Evolutionary conservation across 2,329 filamentous ascomycete species (phyloP), one percentile per base, ranked within the genome.

Genomic region (Coniella lustricola): DNA sequence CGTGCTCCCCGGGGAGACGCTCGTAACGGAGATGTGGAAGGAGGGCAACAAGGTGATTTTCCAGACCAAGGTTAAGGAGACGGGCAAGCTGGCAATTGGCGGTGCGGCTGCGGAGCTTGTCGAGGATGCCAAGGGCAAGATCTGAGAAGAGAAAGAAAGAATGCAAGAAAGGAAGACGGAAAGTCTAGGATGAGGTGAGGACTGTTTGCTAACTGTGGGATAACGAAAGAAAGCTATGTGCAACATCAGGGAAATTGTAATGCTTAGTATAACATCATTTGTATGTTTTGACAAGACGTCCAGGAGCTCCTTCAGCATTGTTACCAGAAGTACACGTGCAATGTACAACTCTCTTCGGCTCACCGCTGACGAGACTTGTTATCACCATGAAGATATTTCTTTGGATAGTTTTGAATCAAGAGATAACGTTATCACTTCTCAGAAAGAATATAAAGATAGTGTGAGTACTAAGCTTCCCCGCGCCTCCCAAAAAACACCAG

Each of bases 21-120:
- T 95, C 49, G 77, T 87, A 54, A 95, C 89, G 7, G 89, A 95
- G 75, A 91, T 94, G 87, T 95, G 90, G 90, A 90, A 86, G 72
- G 88, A 94, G 60, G 84, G 82, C 42, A 78, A 77, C 60, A 83
- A 79, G 64, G 77, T 95, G 48, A 69, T 90, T 54, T 95, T 95
- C 77, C 88, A 94, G 76, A 79, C 81, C 48, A 90, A 82, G 68
- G 88, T 95, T 55, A 89, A 90, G 71, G 90, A 95, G 77, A 95
- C 90, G 47, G 90, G 90, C 60, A 95, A 94, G 77, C 72, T 87
- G 59, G 87, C 85, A 52, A 94, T 95, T 64, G 81, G 81, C 21
- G 87, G 85, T 17, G 90, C 83, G 5, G 90, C 85, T 25, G 88
- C 80, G 2, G 89, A 95, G 74, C 72, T 95, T 57, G 61, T 84